Percentiles rank a stretch among this genome's conserved stretches.
These are phyloP conservation scores for maize (Zea mays) DNA, from an alignment of 176 grass and related monocot genomes.

Conservation along the genomic window DNA sequence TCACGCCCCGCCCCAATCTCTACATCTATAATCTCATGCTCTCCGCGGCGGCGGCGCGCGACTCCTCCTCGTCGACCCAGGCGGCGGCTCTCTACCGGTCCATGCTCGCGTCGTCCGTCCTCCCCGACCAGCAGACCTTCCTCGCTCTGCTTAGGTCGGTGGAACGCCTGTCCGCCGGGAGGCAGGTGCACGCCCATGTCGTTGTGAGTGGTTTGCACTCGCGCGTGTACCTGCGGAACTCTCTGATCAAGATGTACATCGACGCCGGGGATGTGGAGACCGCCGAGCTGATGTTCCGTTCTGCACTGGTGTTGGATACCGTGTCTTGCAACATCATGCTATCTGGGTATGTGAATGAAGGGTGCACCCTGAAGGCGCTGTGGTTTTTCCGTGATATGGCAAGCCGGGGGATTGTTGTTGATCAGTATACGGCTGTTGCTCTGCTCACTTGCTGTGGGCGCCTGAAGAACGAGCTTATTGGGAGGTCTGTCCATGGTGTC, in stretches of 20 bases:
- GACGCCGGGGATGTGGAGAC: constrained; percentile 32
- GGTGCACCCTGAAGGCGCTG: constrained; percentile 32
- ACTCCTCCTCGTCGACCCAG: constrained; percentile 14
- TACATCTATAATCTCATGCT: constrained; percentile 61
- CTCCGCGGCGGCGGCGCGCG: constrained; percentile 23
- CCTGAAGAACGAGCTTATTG: constrained; percentile 24
- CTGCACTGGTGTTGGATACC: constrained; percentile 7
- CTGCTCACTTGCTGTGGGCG: constrained; percentile 48
- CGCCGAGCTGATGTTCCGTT: constrained; percentile 41
- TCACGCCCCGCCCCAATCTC: constrained; percentile 56
- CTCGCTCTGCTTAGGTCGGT: constrained; percentile 56
- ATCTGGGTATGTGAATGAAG: constrained; percentile 46
- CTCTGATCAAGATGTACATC: constrained; percentile 57
- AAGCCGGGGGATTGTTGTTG: constrained; percentile 28
- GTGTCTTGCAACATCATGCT: constrained; percentile 57
- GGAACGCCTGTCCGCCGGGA: constrained; percentile 8
- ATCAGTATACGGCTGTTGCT: constrained; percentile 49
- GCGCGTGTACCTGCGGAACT: constrained; percentile 44
- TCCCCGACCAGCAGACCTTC: constrained; percentile 48
- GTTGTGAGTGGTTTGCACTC: constrained; percentile 36
- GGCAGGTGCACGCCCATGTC: constrained; percentile 56
- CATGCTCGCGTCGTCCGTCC: constrained; percentile 35
- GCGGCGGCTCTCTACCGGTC: constrained; percentile 37
- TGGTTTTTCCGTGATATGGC: constrained; percentile 36
- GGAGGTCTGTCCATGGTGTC: constrained; percentile 41